These are phyloP conservation scores for Ceratobasidium papillatum DNA, from an alignment of 1,284 basidiomycete genomes.

Conservation along the genomic window DNA sequence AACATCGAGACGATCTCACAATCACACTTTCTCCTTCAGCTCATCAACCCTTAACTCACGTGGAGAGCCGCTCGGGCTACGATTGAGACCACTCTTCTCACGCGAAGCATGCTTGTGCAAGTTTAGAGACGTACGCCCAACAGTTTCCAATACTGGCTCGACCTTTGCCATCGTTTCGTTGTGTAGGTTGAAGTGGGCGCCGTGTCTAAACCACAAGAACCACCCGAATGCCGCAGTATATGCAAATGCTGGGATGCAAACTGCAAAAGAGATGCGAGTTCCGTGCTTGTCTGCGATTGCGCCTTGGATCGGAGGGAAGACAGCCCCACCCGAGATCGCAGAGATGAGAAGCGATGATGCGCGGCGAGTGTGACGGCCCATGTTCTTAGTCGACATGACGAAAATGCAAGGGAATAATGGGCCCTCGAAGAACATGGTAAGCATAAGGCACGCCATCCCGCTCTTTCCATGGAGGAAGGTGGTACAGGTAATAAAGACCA, in stretches of 20 bases:
- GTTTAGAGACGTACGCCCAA: not conserved
- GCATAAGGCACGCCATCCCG: constrained; percentile 56
- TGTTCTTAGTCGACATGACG: constrained; percentile 54
- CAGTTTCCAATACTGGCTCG: constrained; percentile 20
- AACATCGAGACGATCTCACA: not conserved
- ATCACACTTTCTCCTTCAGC: constrained; percentile 34
- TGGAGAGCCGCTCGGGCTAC: not conserved
- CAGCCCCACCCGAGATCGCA: constrained; percentile 57
- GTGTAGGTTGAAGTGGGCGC: constrained; percentile 25
- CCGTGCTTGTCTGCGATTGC: constrained; percentile 54
- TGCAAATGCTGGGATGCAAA: constrained; percentile 53
- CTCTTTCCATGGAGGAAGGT: constrained; percentile 52
- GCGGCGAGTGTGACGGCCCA: constrained; percentile 56
- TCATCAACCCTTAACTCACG: constrained; percentile 23
- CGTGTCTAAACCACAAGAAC: constrained; percentile 49
- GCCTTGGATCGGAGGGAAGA: constrained; percentile 57
- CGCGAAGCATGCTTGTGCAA: not conserved
- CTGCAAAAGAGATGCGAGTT: constrained; percentile 52
- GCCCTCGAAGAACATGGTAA: constrained; percentile 59
- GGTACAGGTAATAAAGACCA: constrained; percentile 53
- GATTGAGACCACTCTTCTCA: not conserved
- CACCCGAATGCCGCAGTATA: constrained; percentile 52
- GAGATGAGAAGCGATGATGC: constrained; percentile 54
- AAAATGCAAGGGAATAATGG: constrained; percentile 54
- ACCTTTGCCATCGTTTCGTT: constrained; percentile 21